Evolutionary conservation across 805 yeast genomes (phyloP).

Genomic region (Suhomyces pyralidae): DNA sequence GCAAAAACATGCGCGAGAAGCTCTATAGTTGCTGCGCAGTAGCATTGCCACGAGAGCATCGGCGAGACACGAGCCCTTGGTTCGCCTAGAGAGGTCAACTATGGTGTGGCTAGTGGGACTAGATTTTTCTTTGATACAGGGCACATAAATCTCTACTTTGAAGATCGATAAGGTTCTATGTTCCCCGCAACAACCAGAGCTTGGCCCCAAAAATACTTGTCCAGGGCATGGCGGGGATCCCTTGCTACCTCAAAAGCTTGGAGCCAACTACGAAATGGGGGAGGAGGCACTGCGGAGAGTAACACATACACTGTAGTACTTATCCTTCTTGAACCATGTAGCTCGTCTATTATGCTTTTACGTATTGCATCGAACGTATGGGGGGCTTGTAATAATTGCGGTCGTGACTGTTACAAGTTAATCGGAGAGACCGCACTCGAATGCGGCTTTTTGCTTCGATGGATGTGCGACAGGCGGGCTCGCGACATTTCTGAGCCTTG

Average conservation of each 20-base stretch:
- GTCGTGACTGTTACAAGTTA: background rate
- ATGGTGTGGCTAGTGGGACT: background rate
- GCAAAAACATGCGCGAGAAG: background rate
- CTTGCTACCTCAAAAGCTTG: background rate
- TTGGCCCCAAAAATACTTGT: background rate
- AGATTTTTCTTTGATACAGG: background rate
- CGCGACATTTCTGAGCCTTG: background rate
- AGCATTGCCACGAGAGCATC: background rate
- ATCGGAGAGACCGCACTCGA: background rate
- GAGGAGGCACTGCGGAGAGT: background rate
- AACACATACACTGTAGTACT: background rate
- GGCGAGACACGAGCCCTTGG: background rate
- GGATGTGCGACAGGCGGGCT: background rate
- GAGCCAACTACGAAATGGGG: background rate
- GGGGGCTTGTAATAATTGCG: background rate
- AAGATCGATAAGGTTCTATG: background rate
- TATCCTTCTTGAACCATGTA: background rate
- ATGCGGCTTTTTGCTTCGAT: background rate
- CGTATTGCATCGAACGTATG: background rate
- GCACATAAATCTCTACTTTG: background rate
- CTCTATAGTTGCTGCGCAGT: background rate
- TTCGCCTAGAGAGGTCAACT: background rate
- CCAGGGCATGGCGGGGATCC: background rate
- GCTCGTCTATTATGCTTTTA: background rate
- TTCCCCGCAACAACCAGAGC: background rate